Evolutionary conservation across 305 asterid species (phyloP).

Genomic region (Coffea humblotiana): DNA sequence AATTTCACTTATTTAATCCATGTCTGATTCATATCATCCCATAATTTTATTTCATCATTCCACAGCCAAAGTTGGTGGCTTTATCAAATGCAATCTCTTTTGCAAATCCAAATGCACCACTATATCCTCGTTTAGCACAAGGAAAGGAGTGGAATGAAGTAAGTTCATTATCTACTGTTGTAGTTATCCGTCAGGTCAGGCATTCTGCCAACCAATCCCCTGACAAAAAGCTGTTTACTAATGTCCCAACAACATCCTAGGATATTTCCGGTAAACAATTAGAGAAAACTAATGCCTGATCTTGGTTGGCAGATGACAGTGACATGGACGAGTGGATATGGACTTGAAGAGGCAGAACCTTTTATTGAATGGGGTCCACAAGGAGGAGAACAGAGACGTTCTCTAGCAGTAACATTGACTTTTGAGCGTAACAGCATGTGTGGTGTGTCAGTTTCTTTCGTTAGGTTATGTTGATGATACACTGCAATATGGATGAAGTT

Average conservation of each 20-base stretch:
- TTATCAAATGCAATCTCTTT: slow-evolving; percentile 62
- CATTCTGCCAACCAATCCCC: no score
- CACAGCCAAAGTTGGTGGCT: slow-evolving; percentile 86
- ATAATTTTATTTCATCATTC: no score
- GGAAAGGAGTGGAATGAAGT: slow-evolving; percentile 92
- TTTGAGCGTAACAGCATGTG: slow-evolving; percentile 82
- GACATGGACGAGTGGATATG: slow-evolving; percentile 96
- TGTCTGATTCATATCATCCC: neutral
- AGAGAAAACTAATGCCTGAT: no score
- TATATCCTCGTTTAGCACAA: slow-evolving; percentile 91
- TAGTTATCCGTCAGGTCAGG: no score
- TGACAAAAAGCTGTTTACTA: no score
- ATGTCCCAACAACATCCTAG: no score
- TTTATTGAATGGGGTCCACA: slow-evolving; percentile 83
- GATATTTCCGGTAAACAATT: no score
- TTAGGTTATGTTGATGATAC: neutral
- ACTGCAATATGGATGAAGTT: no score
- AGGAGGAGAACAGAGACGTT: slow-evolving; percentile 49
- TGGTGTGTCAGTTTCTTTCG: slow-evolving; percentile 46
- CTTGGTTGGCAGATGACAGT: slow-evolving; percentile 61
- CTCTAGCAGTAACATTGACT: slow-evolving; percentile 84
- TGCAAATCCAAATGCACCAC: slow-evolving; percentile 81
- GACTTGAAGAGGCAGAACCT: slow-evolving; percentile 56
- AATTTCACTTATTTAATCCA: neutral
- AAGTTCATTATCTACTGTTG: slow-evolving; percentile 20